Base-by-base conservation (phyloP, 768 basidiomycete genomes). In the Inosperma sp. region DNA sequence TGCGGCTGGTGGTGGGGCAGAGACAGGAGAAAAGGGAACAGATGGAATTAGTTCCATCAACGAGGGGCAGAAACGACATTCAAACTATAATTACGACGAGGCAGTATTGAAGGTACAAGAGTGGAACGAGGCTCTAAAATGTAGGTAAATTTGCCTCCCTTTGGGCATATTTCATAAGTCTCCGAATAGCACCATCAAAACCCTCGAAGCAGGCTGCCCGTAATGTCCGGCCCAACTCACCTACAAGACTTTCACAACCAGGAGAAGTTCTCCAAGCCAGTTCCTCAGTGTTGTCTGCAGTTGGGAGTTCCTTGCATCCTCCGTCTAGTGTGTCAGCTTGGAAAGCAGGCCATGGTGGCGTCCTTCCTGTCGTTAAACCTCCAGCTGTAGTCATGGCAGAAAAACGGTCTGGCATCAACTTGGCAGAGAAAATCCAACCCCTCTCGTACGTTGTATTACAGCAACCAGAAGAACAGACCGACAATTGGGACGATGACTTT, bases 401-500 rank as follows among this genome's bases (percentile, higher is more conserved):
- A 29, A 51, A 51, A 27, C 42, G 41, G 3, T 51, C 62, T 23
- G 73, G 67, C 7, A 65, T 71, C 25, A 71, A 74, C 49, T 67
- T 79, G 34, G 73, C 68, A 14, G 78, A 79, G 57, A 79, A 78
- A 65, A 77, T 77, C 34, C 74, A 86, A 43, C 86, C 87, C 4
- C 69, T 81, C 48, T 78, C 80, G 4, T 84, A 86, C 56, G 47
- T 46, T 23, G 79, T 75, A 13, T 68, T 88, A 19, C 84, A 82
- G 52, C 78, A 80, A 19, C 86, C 86, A 14, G 88, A 93, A 70
- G 86, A 91, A 56, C 88, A 90, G 64, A 88, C 85, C 1, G 93
- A 96, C 64, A 95, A 93, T 56, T 99, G 96, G 96, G 96, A 99
- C 61, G 91, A 93, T 56, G 96, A 99, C 62, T 99, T 99, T 57